Conservation (phyloP, 805 yeast genomes). For the Starmerella cellae region DNA sequence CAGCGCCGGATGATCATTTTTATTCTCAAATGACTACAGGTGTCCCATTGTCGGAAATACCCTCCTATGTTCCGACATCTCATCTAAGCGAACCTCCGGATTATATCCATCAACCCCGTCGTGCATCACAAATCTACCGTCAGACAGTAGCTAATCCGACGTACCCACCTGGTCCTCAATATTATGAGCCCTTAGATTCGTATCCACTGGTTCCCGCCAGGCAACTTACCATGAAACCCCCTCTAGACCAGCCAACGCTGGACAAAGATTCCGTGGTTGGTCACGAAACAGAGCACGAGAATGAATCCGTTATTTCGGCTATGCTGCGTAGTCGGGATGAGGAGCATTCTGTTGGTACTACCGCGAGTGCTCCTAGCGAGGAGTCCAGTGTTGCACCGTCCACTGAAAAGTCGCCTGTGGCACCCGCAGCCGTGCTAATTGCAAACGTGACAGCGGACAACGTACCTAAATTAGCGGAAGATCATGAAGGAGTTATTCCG, state of each 20-base stretch:
- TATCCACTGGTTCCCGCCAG: not conserved
- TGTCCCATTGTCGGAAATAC: too few relatives aligned
- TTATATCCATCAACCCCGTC: not conserved
- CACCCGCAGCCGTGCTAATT: too few relatives aligned
- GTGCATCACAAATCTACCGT: not conserved
- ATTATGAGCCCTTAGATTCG: not conserved
- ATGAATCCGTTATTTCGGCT: slow-evolving; percentile 3
- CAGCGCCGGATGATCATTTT: too few relatives aligned
- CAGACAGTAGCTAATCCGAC: not conserved
- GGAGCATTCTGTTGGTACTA: not conserved
- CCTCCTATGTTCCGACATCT: too few relatives aligned
- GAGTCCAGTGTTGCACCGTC: not conserved
- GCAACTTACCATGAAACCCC: not conserved
- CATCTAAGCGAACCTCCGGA: too few relatives aligned
- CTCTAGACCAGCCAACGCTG: not conserved
- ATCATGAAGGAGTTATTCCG: not conserved
- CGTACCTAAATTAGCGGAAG: too few relatives aligned
- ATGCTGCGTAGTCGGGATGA: slow-evolving; percentile 4
- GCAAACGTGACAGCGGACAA: too few relatives aligned
- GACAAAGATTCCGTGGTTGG: not conserved
- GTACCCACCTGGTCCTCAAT: not conserved
- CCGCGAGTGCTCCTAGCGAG: too few relatives aligned
- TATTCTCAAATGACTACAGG: too few relatives aligned
- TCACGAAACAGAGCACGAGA: not conserved
- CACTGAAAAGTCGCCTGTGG: not conserved